Percentiles rank a stretch among this genome's conserved stretches.
These are phyloP conservation scores for Penicillium bialowiezense DNA, from an alignment of 495 filamentous ascomycete species.

Conservation along the genomic window DNA sequence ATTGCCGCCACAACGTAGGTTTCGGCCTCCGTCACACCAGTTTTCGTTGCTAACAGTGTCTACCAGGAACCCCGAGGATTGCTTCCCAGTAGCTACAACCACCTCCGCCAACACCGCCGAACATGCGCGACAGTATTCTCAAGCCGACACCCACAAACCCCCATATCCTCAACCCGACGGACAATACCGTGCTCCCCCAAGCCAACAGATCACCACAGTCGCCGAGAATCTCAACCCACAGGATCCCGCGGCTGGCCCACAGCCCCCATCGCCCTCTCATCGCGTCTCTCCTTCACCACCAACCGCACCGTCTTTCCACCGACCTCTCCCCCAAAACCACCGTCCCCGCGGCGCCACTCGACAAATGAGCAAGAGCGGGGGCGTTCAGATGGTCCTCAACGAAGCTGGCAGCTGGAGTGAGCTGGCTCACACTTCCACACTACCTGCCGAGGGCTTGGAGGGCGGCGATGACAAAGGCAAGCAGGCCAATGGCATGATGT, in stretches of 20 bases:
- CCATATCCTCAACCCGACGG: constrained; percentile 32
- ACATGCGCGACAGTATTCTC: constrained; percentile 40
- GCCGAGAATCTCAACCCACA: constrained; percentile 33
- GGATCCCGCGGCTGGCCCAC: constrained; percentile 19
- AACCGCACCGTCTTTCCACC: constrained; percentile 36
- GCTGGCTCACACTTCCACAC: constrained; percentile 75
- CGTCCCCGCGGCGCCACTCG: constrained; percentile 38
- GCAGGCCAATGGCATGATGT: constrained; percentile 70
- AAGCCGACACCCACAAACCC: constrained; percentile 30
- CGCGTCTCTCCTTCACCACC: constrained; percentile 27
- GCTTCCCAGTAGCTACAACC: constrained; percentile 28
- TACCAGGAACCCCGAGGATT: constrained; percentile 43
- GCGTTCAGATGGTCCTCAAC: constrained; percentile 86
- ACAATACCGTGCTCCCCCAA: constrained; percentile 17
- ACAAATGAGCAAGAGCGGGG: constrained; percentile 75
- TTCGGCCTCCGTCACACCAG: not conserved
- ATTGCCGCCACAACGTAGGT: constrained; percentile 38
- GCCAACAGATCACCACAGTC: constrained; percentile 25
- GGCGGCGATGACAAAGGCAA: constrained; percentile 47
- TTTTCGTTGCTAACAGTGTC: constrained; percentile 8
- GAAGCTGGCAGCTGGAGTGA: constrained; percentile 87
- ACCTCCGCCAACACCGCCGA: constrained; percentile 16
- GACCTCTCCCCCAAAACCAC: constrained; percentile 29
- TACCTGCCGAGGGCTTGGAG: constrained; percentile 61
- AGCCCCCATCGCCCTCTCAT: constrained; percentile 23